A percentile compares a stretch with the other conserved stretches of the same genome.
Evolutionary conservation across 2,329 filamentous ascomycete genomes (phyloP).

Genomic region (Myriosclerotinia scirpicola): DNA sequence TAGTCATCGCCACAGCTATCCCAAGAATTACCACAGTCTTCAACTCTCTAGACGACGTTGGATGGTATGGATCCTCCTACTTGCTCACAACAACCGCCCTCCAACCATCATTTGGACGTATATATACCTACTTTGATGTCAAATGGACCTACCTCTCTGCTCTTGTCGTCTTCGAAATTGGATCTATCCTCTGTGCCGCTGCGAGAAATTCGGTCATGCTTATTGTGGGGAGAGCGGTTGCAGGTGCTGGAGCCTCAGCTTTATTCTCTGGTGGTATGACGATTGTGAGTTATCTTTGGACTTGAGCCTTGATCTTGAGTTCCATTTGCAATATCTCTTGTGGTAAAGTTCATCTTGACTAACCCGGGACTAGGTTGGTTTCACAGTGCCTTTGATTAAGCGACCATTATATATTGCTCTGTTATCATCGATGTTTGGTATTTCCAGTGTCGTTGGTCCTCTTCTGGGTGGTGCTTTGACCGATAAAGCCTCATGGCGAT

Average conservation of each 20-base stretch:
- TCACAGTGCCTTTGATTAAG: conserved; percentile 41
- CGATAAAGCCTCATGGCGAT: conserved; percentile 44
- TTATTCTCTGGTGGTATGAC: conserved; percentile 40
- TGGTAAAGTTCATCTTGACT: conserved; percentile 28
- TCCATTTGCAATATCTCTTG: not conserved
- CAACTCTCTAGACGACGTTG: conserved; percentile 44
- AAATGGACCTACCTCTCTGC: conserved; percentile 40
- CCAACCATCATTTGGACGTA: conserved; percentile 40
- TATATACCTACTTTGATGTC: conserved; percentile 42
- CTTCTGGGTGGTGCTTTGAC: conserved; percentile 44
- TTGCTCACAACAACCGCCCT: conserved; percentile 43
- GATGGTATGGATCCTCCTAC: conserved; percentile 44
- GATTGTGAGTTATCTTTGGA: conserved; percentile 11
- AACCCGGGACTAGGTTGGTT: conserved; percentile 40
- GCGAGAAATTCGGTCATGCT: conserved; percentile 42
- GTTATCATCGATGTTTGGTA: conserved; percentile 41
- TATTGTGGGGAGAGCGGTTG: conserved; percentile 42
- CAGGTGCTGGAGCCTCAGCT: conserved; percentile 40
- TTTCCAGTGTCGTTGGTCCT: conserved; percentile 41
- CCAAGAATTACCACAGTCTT: conserved; percentile 46
- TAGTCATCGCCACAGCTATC: conserved; percentile 43
- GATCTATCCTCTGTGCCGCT: conserved; percentile 41
- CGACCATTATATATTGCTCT: conserved; percentile 40
- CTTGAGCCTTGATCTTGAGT: not conserved
- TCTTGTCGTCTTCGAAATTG: conserved; percentile 42